Evolutionary conservation across 495 filamentous ascomycete species (phyloP).

Genomic region (Penicillium subrubescens): DNA sequence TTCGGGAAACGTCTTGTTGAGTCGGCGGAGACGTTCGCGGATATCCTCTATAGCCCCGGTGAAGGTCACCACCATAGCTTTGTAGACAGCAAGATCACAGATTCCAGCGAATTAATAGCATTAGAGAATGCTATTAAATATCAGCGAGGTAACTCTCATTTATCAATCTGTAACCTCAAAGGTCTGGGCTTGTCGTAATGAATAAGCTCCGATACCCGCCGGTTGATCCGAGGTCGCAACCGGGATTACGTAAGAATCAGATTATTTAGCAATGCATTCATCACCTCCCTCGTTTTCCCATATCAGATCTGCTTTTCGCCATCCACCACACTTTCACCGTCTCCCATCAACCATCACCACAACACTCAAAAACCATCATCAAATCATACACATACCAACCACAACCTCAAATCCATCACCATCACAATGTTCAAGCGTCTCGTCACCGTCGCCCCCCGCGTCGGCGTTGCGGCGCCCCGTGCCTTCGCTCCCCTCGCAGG

Average conservation of each 20-base stretch:
- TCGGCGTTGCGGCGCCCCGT: slow-evolving; percentile 47
- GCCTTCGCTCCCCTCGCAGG: slow-evolving; percentile 44
- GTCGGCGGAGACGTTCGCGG: slow-evolving; percentile 29
- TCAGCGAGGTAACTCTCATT: not conserved
- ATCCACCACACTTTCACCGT: slow-evolving; percentile 4
- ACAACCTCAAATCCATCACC: not conserved
- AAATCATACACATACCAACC: not conserved
- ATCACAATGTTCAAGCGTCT: slow-evolving; percentile 55
- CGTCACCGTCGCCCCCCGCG: slow-evolving; percentile 50
- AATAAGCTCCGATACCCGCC: slow-evolving; percentile 33
- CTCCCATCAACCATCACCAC: not conserved
- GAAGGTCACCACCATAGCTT: slow-evolving; percentile 17
- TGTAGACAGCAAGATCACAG: slow-evolving; percentile 20
- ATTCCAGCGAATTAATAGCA: not conserved
- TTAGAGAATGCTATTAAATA: not conserved
- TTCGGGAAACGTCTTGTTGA: slow-evolving; percentile 23
- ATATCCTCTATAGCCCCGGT: slow-evolving; percentile 16
- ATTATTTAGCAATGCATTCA: slow-evolving; percentile 41
- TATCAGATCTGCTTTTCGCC: slow-evolving; percentile 33
- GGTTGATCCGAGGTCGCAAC: slow-evolving; percentile 19
- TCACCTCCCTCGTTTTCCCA: slow-evolving; percentile 22
- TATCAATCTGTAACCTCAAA: not conserved
- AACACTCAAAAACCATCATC: not conserved
- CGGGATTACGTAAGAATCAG: slow-evolving; percentile 31
- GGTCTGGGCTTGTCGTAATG: slow-evolving; percentile 1